These are phyloP conservation scores for Neofusicoccum laricinum DNA, from an alignment of 2,329 filamentous ascomycete species.

Conservation along the genomic window DNA sequence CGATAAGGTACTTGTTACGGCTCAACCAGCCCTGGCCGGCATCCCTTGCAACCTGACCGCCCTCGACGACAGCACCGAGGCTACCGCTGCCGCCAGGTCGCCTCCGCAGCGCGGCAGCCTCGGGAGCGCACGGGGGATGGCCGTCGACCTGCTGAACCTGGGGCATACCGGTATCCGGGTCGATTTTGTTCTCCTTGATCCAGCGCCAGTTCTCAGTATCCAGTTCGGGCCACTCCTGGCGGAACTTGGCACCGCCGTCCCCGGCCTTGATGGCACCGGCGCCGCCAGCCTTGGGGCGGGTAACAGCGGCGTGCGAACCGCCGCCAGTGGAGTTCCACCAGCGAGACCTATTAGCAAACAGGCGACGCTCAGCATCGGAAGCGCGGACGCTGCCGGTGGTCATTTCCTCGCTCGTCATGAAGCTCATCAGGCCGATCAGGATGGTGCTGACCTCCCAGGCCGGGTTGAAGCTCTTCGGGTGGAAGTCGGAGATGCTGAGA, in stretches of 20 bases:
- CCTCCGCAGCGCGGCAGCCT: constrained; percentile 62
- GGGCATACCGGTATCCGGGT: constrained; percentile 67
- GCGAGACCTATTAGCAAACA: constrained; percentile 71
- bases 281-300: constrained; percentile 16
- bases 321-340: constrained; percentile 98
- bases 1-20: constrained; percentile 73
- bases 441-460: constrained; percentile 98
- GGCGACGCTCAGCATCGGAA: constrained; percentile 71
- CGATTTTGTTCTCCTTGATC: constrained; percentile 81
- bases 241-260: constrained; percentile 89
- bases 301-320: constrained; percentile 57
- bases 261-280: constrained; percentile 81
- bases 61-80: constrained; percentile 69
- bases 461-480: constrained; percentile 96
- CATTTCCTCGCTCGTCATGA: constrained; percentile 99
- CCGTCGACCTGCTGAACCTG: constrained; percentile 36
- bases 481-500: constrained; percentile 94
- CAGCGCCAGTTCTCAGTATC: constrained; percentile 88
- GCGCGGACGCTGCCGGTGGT: constrained; percentile 87
- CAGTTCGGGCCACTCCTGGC: constrained; percentile 82
- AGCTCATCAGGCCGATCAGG: constrained; percentile 86
- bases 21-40: constrained; percentile 80
- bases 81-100: constrained; percentile 56
- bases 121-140: constrained; percentile 59
- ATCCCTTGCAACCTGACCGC: constrained; percentile 69